Evolutionary conservation across 768 basidiomycete genomes (phyloP), one percentile per base, ranked within the genome.

Genomic region (Kwoniella dejecticola): DNA sequence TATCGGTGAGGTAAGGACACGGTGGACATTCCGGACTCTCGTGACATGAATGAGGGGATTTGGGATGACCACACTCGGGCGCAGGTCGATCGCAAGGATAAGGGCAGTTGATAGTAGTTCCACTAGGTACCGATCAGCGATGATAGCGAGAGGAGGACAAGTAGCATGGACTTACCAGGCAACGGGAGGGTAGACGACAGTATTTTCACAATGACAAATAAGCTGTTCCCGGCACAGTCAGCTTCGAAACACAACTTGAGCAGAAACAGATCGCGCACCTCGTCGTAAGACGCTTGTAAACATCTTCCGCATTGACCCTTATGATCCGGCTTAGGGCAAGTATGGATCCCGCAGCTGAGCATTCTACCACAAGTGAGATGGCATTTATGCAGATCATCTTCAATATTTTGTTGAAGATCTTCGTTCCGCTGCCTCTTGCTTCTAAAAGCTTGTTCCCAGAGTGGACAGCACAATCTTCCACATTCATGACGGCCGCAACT

Each of bases 401-500:
- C 67, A 11, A 59, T 63, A 3, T 84, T 84, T 21, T 81, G 82
- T 57, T 87, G 87, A 41, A 83, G 81, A 26, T 75, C 69, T n/a
- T 84, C 85, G 1, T 85, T 82, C 1, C 81, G 76, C 2, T 71
- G 70, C 11, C 84, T 81, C 68, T 85, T 86, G 19, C 50, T 47
- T 31, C 63, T 52, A 12, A 44, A 47, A 81, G 83, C 83, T 47
- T 81, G 76, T 83, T 85, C 81, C 0, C 91, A 88, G 0, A 97
- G 83, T 0, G 96, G 94, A 70, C 96, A 99, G 75, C 96, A 98
- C 27, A 88, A 61, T 3, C 93, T 83, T 17, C 83, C 82, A 74
- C 96, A 98, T 63, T 88, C 87, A 71, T 99, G 96, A 21, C 87
- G 82, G 0, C 94, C 91, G 73, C 96, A 98, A 7, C 72, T 76